A percentile compares a stretch with the other conserved stretches of the same genome.
phyloP scores from a whole-genome alignment of 768 basidiomycete genomes.

The Mrakia frigida region DNA sequence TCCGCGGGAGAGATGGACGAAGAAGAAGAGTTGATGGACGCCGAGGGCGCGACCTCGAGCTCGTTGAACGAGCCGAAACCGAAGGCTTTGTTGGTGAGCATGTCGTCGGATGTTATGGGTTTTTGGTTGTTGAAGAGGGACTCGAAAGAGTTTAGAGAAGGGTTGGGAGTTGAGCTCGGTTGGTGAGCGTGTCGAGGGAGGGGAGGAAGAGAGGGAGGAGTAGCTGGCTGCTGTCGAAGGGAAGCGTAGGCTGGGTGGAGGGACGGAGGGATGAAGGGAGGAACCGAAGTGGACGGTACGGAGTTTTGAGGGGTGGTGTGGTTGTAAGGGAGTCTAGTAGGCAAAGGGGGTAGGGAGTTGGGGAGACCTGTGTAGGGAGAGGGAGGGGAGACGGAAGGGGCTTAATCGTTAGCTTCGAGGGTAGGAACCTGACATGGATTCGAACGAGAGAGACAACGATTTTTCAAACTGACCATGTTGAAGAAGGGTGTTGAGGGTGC shows the following conservation, averaged over 20 bases:
- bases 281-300: constrained; percentile 7
- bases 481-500: constrained; percentile 3
- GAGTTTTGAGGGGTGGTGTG: constrained; percentile 3
- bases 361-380: constrained; percentile 12
- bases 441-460: not conserved
- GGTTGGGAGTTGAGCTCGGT: constrained; percentile 8
- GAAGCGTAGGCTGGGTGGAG: constrained; percentile 13
- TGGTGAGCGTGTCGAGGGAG: constrained; percentile 9
- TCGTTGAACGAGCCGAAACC: constrained; percentile 26
- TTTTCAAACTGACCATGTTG: constrained; percentile 12
- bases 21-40: not conserved
- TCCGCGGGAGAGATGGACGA: not conserved
- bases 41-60: not conserved
- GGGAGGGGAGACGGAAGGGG: not conserved
- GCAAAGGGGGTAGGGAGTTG: constrained; percentile 23
- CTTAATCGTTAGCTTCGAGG: not conserved
- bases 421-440: not conserved
- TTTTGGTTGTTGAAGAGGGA: constrained; percentile 7
- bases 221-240: constrained; percentile 17
- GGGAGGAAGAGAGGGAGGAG: not conserved
- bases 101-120: constrained; percentile 13
- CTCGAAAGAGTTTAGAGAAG: constrained; percentile 22
- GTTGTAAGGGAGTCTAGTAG: constrained; percentile 8
- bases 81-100: constrained; percentile 25
- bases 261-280: constrained; percentile 18